Base-by-base conservation (phyloP, 1,284 basidiomycete species). In the Ceratobasidium sp. region DNA sequence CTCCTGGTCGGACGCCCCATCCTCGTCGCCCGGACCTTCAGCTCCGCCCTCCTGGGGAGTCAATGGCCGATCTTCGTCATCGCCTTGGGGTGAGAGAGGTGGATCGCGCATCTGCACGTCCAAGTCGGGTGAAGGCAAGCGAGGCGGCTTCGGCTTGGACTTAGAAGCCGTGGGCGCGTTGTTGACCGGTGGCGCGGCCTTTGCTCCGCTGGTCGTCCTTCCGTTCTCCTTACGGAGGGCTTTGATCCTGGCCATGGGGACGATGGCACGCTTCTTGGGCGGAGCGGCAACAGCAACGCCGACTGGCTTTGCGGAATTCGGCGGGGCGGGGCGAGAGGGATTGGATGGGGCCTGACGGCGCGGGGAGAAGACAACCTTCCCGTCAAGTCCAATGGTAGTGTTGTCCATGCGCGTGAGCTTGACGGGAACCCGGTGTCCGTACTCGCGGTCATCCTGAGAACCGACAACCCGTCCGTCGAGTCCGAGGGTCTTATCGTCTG, bases 311-410 rank as follows among this genome's bases (percentile, higher is more conserved):
- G 26, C 26, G 15, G 9, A 60, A 18, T 7, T 23, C 26, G 12
- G 18, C 33, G 4, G 33, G 33, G 33, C 33, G 33, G 33, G 33
- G 33, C 33, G 33, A 33, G 33, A 33, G 33, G 33, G 33, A 2
- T 33, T 33, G 33, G 33, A 33, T 33, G 33, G 33, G 4, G 33
- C 33, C 4, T 33, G 33, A 4, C 33, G 33, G 26, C 18, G 58
- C 1, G 58, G 58, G 3, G 58, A 26, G 1, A 26, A 60, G 18
- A 60, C 58, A 33, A 60, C 58, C 58, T 26, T 60, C 5, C 58
- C 58, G 58, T 60, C 58, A 7, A 60, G 58, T 60, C 58, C 58
- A 28, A 60, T 60, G 58, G 58, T 60, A 2, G n/a, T 60, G 1
- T 60, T 33, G 58, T 60, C 58, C 12, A 26, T 60, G 26, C 58